Percentiles rank a stretch among this genome's conserved stretches.
Conservation (phyloP, 352 stramenopile species). For the Paralagenidium karlingii region DNA sequence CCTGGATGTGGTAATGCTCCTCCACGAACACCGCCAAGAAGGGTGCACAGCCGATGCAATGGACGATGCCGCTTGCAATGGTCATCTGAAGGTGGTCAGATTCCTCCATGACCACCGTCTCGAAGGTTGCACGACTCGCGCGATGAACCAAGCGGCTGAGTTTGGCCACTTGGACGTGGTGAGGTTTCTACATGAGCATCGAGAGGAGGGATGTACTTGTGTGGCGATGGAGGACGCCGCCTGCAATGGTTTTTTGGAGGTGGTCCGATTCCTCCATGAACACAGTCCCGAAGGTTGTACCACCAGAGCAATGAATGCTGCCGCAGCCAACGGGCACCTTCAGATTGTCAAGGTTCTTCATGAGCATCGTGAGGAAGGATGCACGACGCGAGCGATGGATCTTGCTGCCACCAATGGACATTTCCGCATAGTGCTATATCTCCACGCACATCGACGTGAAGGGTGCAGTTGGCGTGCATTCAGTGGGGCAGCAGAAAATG, state of each 20-base stretch:
- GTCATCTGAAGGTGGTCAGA: conserved; percentile 1
- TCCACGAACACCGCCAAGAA: conserved; percentile 1
- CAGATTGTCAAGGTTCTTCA: conserved; percentile 3
- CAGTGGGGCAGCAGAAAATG: too few species aligned
- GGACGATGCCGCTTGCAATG: conserved; percentile 2
- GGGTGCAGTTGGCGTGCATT: too few species aligned
- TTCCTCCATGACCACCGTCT: neutral
- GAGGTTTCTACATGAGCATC: neutral
- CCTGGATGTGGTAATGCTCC: conserved; percentile 1
- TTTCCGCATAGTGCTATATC: conserved; percentile 1
- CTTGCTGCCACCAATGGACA: neutral
- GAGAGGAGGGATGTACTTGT: conserved; percentile 7
- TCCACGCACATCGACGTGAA: conserved; percentile 1
- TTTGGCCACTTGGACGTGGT: conserved; percentile 1
- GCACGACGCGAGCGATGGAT: conserved; percentile 4
- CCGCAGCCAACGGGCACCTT: conserved; percentile 1
- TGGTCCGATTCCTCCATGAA: conserved; percentile 1
- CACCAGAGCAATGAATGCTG: conserved; percentile 2
- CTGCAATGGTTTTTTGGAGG: neutral
- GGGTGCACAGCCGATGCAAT: conserved; percentile 3
- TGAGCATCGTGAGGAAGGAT: too few species aligned
- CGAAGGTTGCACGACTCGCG: conserved; percentile 1
- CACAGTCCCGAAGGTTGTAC: conserved; percentile 5
- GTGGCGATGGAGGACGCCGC: conserved; percentile 3
- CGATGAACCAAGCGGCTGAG: conserved; percentile 1